A percentile compares a stretch with the other conserved stretches of the same genome.
phyloP scores from a whole-genome alignment of 306 rosid genomes.

The Vicia sativa region DNA sequence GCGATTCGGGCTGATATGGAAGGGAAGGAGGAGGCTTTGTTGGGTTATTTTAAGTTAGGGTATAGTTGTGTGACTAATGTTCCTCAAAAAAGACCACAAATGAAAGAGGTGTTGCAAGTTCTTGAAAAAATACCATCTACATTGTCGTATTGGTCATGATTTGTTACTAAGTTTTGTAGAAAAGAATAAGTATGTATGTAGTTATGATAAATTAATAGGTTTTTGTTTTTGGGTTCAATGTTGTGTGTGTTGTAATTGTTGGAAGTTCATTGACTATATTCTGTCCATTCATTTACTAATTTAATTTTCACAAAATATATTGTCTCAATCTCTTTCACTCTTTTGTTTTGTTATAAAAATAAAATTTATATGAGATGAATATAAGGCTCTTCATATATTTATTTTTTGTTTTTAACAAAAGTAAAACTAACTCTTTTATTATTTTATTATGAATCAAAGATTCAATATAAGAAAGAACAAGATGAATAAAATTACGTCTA shows the following conservation, averaged over 20 bases:
- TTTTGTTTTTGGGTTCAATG: no score
- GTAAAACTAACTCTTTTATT: no score
- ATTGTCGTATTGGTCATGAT: conserved; percentile 51
- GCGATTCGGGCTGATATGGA: conserved; percentile 81
- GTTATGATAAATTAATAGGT: background rate
- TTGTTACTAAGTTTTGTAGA: conserved; percentile 51
- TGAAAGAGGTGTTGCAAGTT: conserved; percentile 80
- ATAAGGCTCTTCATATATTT: background rate
- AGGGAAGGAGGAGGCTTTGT: conserved; percentile 75
- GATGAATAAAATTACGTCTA: no score
- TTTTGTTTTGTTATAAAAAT: background rate
- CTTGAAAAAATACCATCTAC: conserved; percentile 75
- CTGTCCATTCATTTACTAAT: conserved; percentile 43
- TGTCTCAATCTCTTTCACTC: background rate
- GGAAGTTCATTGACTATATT: conserved; percentile 36
- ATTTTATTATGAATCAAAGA: no score
- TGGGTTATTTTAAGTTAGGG: conserved; percentile 77
- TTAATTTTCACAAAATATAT: conserved; percentile 30
- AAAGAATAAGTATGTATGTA: background rate
- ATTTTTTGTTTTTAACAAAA: no score
- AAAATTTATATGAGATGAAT: background rate
- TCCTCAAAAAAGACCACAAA: conserved; percentile 86
- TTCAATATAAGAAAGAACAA: no score
- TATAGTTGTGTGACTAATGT: conserved; percentile 70
- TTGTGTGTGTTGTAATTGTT: conserved; percentile 37